Evolutionary conservation across 2,329 filamentous ascomycete genomes (phyloP).

Genomic region (Berkeleyomyces rouxiae): DNA sequence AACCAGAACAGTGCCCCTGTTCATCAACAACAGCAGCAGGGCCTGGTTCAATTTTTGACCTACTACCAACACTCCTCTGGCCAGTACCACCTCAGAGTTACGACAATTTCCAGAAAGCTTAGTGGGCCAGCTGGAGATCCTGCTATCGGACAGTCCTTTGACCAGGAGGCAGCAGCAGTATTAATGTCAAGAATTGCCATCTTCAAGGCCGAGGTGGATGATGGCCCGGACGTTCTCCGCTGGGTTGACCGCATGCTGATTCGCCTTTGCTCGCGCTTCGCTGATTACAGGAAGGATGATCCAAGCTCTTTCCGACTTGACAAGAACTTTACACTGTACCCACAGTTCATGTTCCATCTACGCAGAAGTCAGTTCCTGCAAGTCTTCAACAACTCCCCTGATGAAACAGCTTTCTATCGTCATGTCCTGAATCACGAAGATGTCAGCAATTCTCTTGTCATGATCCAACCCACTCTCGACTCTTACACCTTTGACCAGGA

Average conservation of each 20-base stretch:
- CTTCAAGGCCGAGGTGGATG: slow-evolving; percentile 96
- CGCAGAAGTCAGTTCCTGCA: slow-evolving; percentile 94
- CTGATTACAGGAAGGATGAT: slow-evolving; percentile 95
- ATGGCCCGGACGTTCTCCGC: slow-evolving; percentile 91
- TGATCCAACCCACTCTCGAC: slow-evolving; percentile 97
- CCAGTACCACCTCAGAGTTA: slow-evolving; percentile 89
- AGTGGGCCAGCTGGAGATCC: slow-evolving; percentile 90
- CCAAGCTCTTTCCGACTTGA: slow-evolving; percentile 91
- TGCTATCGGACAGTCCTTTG: slow-evolving; percentile 89
- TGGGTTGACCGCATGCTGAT: slow-evolving; percentile 99
- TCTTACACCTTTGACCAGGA: slow-evolving; percentile 96
- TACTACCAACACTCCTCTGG: slow-evolving; percentile 97
- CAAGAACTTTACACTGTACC: slow-evolving; percentile 98
- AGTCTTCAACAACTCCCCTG: slow-evolving; percentile 98
- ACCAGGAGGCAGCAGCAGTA: slow-evolving; percentile 92
- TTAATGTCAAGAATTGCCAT: slow-evolving; percentile 98
- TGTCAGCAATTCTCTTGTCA: slow-evolving; percentile 87
- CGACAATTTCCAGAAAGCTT: slow-evolving; percentile 77
- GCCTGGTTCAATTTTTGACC: slow-evolving; percentile 94
- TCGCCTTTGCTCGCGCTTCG: slow-evolving; percentile 85
- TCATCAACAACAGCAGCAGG: slow-evolving; percentile 75
- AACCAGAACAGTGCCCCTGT: slow-evolving; percentile 75
- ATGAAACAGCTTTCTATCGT: slow-evolving; percentile 97
- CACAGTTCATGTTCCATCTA: slow-evolving; percentile 99
- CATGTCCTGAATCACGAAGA: slow-evolving; percentile 96